phyloP scores from a whole-genome alignment of 345 rosid species.

The Zanthoxylum bungeanum region DNA sequence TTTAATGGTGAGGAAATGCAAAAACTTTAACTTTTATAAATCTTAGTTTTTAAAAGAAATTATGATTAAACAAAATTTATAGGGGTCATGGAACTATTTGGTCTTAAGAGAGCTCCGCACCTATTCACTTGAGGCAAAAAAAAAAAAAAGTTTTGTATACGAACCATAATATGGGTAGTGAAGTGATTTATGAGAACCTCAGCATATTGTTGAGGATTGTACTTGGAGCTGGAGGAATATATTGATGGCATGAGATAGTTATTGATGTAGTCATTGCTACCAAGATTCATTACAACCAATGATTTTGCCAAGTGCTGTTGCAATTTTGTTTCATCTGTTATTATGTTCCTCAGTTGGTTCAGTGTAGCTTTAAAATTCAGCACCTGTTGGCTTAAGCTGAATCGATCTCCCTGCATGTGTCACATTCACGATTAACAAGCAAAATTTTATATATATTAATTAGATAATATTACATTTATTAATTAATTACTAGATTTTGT shows the following conservation, averaged over 20 bases:
- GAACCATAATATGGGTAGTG: constrained; percentile 44
- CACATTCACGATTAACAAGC: not conserved
- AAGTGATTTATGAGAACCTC: constrained; percentile 52
- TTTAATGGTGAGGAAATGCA: too few relatives aligned
- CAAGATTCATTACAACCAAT: constrained; percentile 55
- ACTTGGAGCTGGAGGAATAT: constrained; percentile 47
- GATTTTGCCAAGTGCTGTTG: constrained; percentile 40
- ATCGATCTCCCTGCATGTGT: constrained; percentile 58
- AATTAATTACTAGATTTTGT: constrained; percentile 34
- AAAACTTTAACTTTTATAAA: too few relatives aligned
- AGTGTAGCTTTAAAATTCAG: constrained; percentile 54
- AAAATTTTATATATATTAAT: not conserved
- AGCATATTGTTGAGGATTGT: constrained; percentile 48
- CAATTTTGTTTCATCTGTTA: constrained; percentile 28
- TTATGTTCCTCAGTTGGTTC: constrained; percentile 31
- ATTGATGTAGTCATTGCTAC: constrained; percentile 83
- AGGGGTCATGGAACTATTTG: too few relatives aligned
- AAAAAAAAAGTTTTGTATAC: not conserved
- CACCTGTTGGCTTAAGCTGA: constrained; percentile 57
- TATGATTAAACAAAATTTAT: too few relatives aligned
- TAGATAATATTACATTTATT: not conserved
- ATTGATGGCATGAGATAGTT: constrained; percentile 63
- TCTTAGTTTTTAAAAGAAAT: too few relatives aligned
- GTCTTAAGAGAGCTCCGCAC: too few relatives aligned
- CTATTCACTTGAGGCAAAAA: rapidly evolving